Evolutionary conservation across 2,329 filamentous ascomycete genomes (phyloP).

Genomic region (Cordyceps sp.): DNA sequence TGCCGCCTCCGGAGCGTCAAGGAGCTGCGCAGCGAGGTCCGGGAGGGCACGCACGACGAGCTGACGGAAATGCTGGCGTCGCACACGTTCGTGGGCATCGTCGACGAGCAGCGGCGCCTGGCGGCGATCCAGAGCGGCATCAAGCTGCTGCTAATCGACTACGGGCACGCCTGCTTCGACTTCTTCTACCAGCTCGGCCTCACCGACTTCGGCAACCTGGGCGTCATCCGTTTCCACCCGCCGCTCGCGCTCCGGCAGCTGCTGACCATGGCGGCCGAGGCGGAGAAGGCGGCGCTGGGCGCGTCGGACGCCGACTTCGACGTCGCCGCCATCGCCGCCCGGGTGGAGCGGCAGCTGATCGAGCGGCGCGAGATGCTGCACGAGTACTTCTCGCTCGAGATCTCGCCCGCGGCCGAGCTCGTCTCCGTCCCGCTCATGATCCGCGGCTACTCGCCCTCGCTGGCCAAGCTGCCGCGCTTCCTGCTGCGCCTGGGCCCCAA

Average conservation of each 20-base stretch:
- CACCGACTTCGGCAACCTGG: constrained; percentile 93
- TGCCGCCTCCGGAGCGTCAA: constrained; percentile 76
- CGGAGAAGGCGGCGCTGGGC: constrained; percentile 37
- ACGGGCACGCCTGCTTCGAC: constrained; percentile 71
- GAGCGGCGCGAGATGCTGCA: constrained; percentile 68
- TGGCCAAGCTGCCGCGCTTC: constrained; percentile 80
- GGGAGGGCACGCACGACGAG: constrained; percentile 66
- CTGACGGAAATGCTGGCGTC: constrained; percentile 75
- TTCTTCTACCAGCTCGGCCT: constrained; percentile 93
- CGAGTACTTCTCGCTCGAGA: constrained; percentile 83
- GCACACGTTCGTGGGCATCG: constrained; percentile 85
- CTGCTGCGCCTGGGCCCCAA: constrained; percentile 75
- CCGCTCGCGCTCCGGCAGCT: constrained; percentile 56
- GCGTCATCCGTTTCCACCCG: constrained; percentile 62
- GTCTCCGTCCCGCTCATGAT: constrained; percentile 67
- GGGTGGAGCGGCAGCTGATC: constrained; percentile 52
- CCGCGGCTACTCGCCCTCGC: constrained; percentile 73
- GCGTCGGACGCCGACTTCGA: constrained; percentile 41
- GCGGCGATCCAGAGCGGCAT: constrained; percentile 89
- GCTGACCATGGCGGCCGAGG: constrained; percentile 54
- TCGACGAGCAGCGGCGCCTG: constrained; percentile 72
- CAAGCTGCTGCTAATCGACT: constrained; percentile 84
- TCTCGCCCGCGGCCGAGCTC: constrained; percentile 63
- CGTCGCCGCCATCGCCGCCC: constrained; percentile 46
- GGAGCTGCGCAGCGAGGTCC: constrained; percentile 64